Conservation (phyloP, 176 grass and related monocot genomes). For the Cocos nucifera region DNA sequence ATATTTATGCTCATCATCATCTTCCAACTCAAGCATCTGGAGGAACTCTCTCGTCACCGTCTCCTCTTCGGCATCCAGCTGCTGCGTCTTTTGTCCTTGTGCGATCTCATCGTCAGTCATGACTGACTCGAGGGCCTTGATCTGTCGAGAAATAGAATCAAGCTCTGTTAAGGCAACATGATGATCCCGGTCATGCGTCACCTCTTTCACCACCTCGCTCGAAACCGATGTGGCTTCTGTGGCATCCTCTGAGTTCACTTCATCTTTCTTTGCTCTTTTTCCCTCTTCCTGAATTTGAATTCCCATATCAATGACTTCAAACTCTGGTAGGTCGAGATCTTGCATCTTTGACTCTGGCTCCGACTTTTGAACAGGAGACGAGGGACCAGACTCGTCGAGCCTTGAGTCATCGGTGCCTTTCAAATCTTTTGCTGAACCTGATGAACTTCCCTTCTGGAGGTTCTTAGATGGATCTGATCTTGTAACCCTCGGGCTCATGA, state of each 20-base stretch:
- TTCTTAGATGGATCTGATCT: slow-evolving; percentile 33
- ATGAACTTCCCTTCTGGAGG: not conserved
- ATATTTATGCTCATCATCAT: slow-evolving; percentile 16
- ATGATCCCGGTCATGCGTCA: slow-evolving; percentile 47
- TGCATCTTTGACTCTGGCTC: slow-evolving; percentile 21
- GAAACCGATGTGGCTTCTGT: not conserved
- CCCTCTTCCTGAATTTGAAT: slow-evolving; percentile 33
- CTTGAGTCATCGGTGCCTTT: slow-evolving; percentile 23
- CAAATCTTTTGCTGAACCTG: slow-evolving; percentile 32
- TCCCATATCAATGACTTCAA: slow-evolving; percentile 71
- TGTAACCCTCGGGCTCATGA: slow-evolving; percentile 4
- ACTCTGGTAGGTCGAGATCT: slow-evolving; percentile 42
- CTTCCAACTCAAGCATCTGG: slow-evolving; percentile 49
- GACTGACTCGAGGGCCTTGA: slow-evolving; percentile 54
- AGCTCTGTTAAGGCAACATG: slow-evolving; percentile 54
- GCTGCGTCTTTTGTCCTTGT: slow-evolving; percentile 13
- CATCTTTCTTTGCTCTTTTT: not conserved
- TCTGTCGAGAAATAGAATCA: slow-evolving; percentile 62
- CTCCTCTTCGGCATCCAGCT: slow-evolving; percentile 50
- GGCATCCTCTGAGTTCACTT: slow-evolving; percentile 9
- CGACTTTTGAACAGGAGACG: slow-evolving; percentile 13
- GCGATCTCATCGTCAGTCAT: slow-evolving; percentile 28
- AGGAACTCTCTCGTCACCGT: slow-evolving; percentile 66
- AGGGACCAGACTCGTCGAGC: slow-evolving; percentile 16
- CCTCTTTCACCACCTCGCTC: slow-evolving; percentile 52